Evolutionary conservation across 2,329 filamentous ascomycete genomes (phyloP), one percentile per base, ranked within the genome.

Genomic region (Pyricularia sp.): DNA sequence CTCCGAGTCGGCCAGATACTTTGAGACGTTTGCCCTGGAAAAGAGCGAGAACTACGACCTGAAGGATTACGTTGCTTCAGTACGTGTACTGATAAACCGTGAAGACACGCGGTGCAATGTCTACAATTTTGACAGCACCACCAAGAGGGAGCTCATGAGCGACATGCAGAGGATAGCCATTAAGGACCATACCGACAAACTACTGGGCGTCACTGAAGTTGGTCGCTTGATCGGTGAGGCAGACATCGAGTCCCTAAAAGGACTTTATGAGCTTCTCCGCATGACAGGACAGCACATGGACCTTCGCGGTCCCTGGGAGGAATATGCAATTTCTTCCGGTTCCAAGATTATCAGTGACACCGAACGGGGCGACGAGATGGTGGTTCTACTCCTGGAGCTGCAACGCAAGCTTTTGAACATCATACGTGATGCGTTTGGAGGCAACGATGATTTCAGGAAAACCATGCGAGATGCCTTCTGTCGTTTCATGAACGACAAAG

Each of bases 401-500:
- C 93, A 96, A 73, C 84, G 86, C 62, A 84, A 87, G 35, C 79
- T 97, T 9, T 92, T 97, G 72, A 77, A 86, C 55, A 86, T 93
- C 69, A 88, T 91, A 73, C 84, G 86, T 55, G 84, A 88, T 62
- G 87, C 91, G 0, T 97, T 99, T 71, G 81, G 83, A 61, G 86
- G 85, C 64, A 85, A 96, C 69, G 85, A 91, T n/a, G 82, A 85
- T 26, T 86, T 97, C 62, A 83, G 87, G 0, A 89, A 93, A 73
- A 85, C 83, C 12, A 81, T 99, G 69, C 85, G 94, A 65, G 91
- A 97, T 71, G 84, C 91, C 0, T 97, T 99, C 72, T 88, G 90
- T 64, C 83, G 81, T 0, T 97, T 97, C 70, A 96, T 99, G 81
- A 99, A 99, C 74, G 90, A 94, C 74, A 88, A 88, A 28, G 80